Percentiles rank a stretch among this genome's conserved stretches.
phyloP scores from a whole-genome alignment of 78 protist genomes.

The Dictyostelium capitatum region DNA sequence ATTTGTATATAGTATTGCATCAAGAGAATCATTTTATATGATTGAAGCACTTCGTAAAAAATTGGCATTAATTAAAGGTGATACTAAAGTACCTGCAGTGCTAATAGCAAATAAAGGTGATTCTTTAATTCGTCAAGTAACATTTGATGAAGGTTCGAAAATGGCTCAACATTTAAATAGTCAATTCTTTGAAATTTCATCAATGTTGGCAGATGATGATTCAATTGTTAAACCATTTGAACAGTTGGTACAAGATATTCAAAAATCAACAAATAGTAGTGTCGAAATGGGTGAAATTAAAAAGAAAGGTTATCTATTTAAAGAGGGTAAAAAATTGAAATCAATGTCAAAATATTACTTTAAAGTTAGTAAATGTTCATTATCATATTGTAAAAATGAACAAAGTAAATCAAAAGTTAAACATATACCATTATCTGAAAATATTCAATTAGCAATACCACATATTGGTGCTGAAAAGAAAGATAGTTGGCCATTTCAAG shows the following conservation, averaged over 20 bases:
- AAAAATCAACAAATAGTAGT: neutral
- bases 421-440: slow-evolving; percentile 41
- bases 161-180: slow-evolving; percentile 57
- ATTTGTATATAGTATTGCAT: slow-evolving; percentile 32
- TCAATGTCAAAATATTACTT: slow-evolving; percentile 69
- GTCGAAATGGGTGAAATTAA: slow-evolving; percentile 58
- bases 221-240: neutral
- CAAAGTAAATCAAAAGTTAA: slow-evolving; percentile 11
- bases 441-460: slow-evolving; percentile 35
- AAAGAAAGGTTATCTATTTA: slow-evolving; percentile 65
- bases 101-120: slow-evolving; percentile 54
- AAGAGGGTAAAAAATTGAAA: slow-evolving; percentile 60
- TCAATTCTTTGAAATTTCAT: slow-evolving; percentile 58
- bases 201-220: slow-evolving; percentile 27
- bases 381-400: slow-evolving; percentile 58
- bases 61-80: slow-evolving; percentile 12
- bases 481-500: slow-evolving; percentile 55
- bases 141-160: slow-evolving; percentile 46
- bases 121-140: slow-evolving; percentile 52
- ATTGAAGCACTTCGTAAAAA: slow-evolving; percentile 33
- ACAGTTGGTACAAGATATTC: slow-evolving; percentile 27
- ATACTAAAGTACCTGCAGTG: slow-evolving; percentile 16
- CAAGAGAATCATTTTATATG: slow-evolving; percentile 3
- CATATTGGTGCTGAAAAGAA: slow-evolving; percentile 40
- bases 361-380: slow-evolving; percentile 5